These are phyloP conservation scores for Kluyveromyces siamensis DNA, from an alignment of 805 yeast species.

Conservation along the genomic window DNA sequence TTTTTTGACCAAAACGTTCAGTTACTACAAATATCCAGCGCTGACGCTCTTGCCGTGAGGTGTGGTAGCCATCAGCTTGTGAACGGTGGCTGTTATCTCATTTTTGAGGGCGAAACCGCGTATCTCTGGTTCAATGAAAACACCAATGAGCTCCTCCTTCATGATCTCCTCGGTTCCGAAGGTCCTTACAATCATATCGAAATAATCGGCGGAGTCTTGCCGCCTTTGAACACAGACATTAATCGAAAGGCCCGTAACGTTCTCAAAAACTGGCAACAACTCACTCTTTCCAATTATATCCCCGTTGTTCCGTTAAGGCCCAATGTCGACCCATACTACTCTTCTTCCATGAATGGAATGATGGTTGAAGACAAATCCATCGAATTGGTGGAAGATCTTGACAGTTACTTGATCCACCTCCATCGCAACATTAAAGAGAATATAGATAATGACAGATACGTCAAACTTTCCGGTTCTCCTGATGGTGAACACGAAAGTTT, in stretches of 20 bases:
- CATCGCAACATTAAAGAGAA: conserved; percentile 55
- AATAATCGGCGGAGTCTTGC: conserved; percentile 42
- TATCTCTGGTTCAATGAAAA: conserved; percentile 61
- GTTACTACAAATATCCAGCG: conserved; percentile 39
- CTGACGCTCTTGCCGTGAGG: conserved; percentile 35
- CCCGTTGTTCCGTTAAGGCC: conserved; percentile 26
- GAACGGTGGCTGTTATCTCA: conserved; percentile 70
- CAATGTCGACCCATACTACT: conserved; percentile 22
- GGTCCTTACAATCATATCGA: conserved; percentile 21
- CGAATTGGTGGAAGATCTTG: conserved; percentile 46
- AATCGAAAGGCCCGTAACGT: conserved; percentile 60
- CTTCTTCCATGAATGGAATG: conserved; percentile 36
- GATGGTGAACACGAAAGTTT: conserved; percentile 19
- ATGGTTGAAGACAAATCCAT: conserved; percentile 66
- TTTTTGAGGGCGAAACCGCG: conserved; percentile 57
- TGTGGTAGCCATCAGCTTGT: conserved; percentile 29
- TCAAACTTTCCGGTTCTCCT: conserved; percentile 14
- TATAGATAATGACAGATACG: conserved; percentile 36
- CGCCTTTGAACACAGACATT: conserved; percentile 59
- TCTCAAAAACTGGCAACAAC: conserved; percentile 37
- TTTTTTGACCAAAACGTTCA: conserved; percentile 34
- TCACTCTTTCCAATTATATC: conserved; percentile 13
- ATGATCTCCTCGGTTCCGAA: conserved; percentile 67
- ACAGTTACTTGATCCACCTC: conserved; percentile 57
- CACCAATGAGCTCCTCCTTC: conserved; percentile 55